Evolutionary conservation across 768 basidiomycete species (phyloP), one percentile per base, ranked within the genome.

Genomic region (Lactarius psammicola): DNA sequence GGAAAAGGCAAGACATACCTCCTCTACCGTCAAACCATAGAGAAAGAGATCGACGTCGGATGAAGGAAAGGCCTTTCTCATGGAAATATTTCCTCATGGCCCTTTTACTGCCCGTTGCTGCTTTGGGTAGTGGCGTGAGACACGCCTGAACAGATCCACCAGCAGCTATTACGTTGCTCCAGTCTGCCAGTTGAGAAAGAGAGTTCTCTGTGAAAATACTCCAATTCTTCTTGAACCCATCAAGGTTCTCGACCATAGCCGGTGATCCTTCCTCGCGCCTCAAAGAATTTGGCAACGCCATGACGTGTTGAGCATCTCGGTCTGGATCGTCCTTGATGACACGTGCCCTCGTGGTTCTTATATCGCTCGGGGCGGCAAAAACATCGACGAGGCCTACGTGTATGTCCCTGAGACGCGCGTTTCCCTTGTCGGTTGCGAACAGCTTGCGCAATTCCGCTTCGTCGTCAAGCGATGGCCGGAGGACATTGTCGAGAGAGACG

Each of bases 161-260:
- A 53, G 85, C 85, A 38, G 81, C 85, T 20, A 87, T 77, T 65
- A 87, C 83, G 69, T 87, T 86, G 74, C 78, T 84, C 85, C 86
- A 87, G 69, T 86, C 81, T 44, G 77, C 30, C 20, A 87, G 76
- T 70, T 87, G 85, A 9, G 83, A 84, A 13, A 88, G 76, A 4
- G 85, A 84, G 2, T 83, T 83, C 70, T 88, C 86, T 15, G 81
- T 82, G 73, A 88, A 88, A 46, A 87, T 77, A 13, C 80, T 63
- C 86, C 86, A 88, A 70, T 85, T 86, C 76, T 80, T 82, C 76
- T 81, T 82, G 78, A 87, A 88, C 58, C 84, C 82, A 23, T 85
- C 85, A 15, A 86, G 71, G 68, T 75, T 76, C 1, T 75, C 68
- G 11, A 82, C 83, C 76, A 83, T 85, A 56, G 78, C 76, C 2